These are phyloP conservation scores for Ophiosphaerella herpotricha DNA, from an alignment of 2,329 filamentous ascomycete species.

Conservation along the genomic window DNA sequence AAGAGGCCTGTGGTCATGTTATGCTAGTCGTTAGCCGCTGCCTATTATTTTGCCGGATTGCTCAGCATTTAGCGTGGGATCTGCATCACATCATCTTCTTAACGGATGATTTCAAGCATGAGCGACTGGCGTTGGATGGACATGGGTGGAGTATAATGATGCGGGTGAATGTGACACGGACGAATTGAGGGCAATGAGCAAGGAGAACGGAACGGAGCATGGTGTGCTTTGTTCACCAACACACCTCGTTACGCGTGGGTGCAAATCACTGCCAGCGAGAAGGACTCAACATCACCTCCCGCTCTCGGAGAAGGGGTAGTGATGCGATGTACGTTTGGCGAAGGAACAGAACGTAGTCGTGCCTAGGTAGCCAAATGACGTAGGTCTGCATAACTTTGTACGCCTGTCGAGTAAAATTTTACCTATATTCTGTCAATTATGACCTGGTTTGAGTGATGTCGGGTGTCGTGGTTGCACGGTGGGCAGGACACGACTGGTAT, in stretches of 20 bases:
- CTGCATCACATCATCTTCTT: conserved; percentile 23
- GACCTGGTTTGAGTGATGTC: too few relatives aligned
- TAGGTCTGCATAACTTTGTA: too few relatives aligned
- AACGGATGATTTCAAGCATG: conserved; percentile 33
- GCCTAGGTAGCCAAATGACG: neutral
- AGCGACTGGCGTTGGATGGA: conserved; percentile 44
- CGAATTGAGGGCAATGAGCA: too few relatives aligned
- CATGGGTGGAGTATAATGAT: conserved; percentile 23
- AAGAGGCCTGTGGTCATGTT: conserved; percentile 9
- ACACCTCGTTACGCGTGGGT: neutral
- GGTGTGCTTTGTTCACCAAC: neutral
- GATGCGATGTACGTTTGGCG: neutral
- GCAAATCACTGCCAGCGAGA: neutral
- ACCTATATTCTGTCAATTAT: too few relatives aligned
- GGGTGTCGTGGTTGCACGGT: too few relatives aligned
- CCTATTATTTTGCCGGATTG: conserved; percentile 22
- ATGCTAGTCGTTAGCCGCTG: conserved; percentile 8
- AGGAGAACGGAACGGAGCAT: neutral
- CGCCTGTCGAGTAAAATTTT: too few relatives aligned
- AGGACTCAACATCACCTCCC: too few relatives aligned
- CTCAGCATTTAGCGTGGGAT: conserved; percentile 41
- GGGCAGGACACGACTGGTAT: too few relatives aligned
- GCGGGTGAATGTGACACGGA: neutral
- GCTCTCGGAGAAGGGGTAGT: neutral
- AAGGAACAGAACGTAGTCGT: neutral